Base-by-base conservation (phyloP, 805 yeast genomes). In the Lipomyces orientalis region DNA sequence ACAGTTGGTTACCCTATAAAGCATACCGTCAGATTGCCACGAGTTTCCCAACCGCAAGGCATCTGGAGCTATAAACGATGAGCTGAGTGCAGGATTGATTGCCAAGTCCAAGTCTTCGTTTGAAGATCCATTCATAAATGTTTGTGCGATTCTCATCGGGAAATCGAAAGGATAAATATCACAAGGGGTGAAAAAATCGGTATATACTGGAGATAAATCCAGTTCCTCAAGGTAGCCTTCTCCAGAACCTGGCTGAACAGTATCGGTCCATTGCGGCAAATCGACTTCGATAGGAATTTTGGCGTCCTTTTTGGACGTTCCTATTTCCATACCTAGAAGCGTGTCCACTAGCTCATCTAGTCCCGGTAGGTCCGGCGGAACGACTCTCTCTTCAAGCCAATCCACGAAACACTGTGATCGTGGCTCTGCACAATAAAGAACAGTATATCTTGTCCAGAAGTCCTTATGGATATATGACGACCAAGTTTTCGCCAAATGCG, bases 381-480 rank as follows among this genome's bases (percentile, higher is more conserved):
- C 34, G 31, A 64, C 57, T n/a, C 58, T 60, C 34, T 35, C 46
- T 4, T 65, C 31, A 35, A 66, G 65, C 69, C 69, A 66, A 16
- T 66, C 69, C 14, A 34, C 66, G 37, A 66, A 66, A 14, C 58
- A 54, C 46, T 60, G 61, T 14, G 25, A 37, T 35, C 69, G 14
- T 16, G 64, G 58, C 29, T 60, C 69, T 8, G 69, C 57, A 33
- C 61, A 22, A 29, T 66, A 66, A 9, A 64, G 34, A 12, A 67
- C 62, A 9, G 69, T 67, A 37, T 66, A 62, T 33, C 58, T 25
- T 5, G 58, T 19, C 69, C 69, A 66, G 31, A 66, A 66, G 43
- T 66, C 70, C 51, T 66, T 66, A 39, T 65, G 43, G 16, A 66
- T 61, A 43, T 66, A 66, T 19, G 55, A 12, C 19, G 70, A 58